Base-by-base conservation (phyloP, 2,329 filamentous ascomycete genomes). In the Zasmidium angulare region DNA sequence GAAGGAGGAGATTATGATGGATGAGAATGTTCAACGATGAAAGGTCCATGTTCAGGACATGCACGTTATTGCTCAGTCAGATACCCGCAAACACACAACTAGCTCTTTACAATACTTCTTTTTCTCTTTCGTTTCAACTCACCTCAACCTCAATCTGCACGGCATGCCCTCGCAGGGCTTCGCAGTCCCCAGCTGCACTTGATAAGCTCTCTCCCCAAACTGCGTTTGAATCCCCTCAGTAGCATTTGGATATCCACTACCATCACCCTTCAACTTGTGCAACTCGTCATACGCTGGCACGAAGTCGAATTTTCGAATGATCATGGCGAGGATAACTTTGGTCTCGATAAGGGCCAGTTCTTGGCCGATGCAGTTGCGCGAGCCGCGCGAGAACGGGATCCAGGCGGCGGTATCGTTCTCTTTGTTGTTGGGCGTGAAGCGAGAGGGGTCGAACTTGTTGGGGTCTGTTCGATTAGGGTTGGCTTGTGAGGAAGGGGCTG, bases 281-380 rank as follows among this genome's bases (percentile, higher is more conserved):
- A 71, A 36, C 53, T 75, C 76, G 14, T 72, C 70, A 62, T 76
- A 81, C 7, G 68, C 68, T 2, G 71, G 69, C 53, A 73, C 69
- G 59, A 86, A 78, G 36, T 84, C 80, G 50, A 84, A 82, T 19
- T 79, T 77, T 51, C 82, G 68, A 12, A 80, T 67, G 0, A 79
- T 79, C 68, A 83, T 77, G 2, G 79, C 78, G 24, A 86, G 69
- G 6, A 82, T 74, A 59, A 82, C 72, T 62, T 79, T 79, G 21
- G 81, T 66, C 70, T 86, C 83, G 17, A 83, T 72, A 71, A 80
- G 78, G 0, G 79, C 83, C 48, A 86, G 73, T 62, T 82, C 80
- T 68, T 85, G 81, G 1, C 83, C 84, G n/a, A 86, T 78, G 65
- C 84, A 87, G 53, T 80, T 81, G 12, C 84, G 71, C 1, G 78